Evolutionary conservation across 2,329 filamentous ascomycete genomes (phyloP), one percentile per base, ranked within the genome.

Genomic region (Nemania sp.): DNA sequence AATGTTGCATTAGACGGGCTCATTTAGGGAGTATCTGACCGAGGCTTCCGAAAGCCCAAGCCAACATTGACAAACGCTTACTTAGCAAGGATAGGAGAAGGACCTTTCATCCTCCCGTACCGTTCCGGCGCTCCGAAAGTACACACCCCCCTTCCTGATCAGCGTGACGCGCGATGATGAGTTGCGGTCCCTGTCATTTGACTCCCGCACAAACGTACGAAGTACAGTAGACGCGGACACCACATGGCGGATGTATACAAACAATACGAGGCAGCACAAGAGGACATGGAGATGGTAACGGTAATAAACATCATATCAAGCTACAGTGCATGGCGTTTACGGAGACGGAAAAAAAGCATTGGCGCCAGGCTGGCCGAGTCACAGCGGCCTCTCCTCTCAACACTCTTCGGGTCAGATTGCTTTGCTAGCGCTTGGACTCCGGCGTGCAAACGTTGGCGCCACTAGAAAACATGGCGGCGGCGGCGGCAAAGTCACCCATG

Each of bases 81-180:
- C 30, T 17, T 15, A 23, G 17, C 47, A 37, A 43, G 26, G 40
- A 42, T 23, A 36, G 8, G 19, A 31, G 23, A 4, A 26, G 2
- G 3, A 24, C 37, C 43, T 37, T 22, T 9, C 46, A 43, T 44
- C 43, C 31, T 48, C 37, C 53, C 48, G 53, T 39, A 56, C 53
- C 53, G 53, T 56, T 48, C 53, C 53, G 48, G 53, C 31, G 39
- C 48, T 22, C 53, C 53, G 48, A 52, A 56, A 52, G 24, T 24
- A 43, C 39, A 30, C 19, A 56, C 37, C 22, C 40, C 37, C 40
- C 43, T 46, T 42, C 28, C 43, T 56, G 47, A 51, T 55, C 39
- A 22, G 34, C 42, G 37, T 23, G 37, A 31, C 17, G 22, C 22
- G 39, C 11, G 28, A 9, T 14, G 28, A 28, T 28, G 26, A 6